These are phyloP conservation scores for Elongisporangium anandrum DNA, from an alignment of 352 stramenopile genomes.

Conservation along the genomic window DNA sequence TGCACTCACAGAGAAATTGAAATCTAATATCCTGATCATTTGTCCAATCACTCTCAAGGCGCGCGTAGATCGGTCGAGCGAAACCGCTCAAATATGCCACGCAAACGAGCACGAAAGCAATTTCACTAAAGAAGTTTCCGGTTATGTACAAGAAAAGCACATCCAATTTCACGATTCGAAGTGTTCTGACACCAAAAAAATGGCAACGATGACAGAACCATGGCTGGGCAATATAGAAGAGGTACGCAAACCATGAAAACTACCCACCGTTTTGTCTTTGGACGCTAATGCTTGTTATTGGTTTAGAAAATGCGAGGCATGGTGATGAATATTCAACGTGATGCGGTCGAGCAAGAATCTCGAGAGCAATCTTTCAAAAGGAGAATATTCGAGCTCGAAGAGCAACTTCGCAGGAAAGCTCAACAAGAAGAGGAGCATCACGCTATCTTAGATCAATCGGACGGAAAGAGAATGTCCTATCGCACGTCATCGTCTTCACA, in stretches of 20 bases:
- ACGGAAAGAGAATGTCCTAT: not conserved
- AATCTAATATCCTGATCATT: too few species aligned
- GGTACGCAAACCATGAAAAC: not conserved
- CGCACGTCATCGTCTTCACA: not conserved
- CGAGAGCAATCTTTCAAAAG: conserved; percentile 17
- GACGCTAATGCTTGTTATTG: conserved; percentile 4
- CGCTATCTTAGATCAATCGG: conserved; percentile 9
- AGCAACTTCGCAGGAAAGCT: conserved; percentile 15
- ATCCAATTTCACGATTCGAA: not conserved
- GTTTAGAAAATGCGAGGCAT: conserved; percentile 7
- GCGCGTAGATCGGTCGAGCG: not conserved
- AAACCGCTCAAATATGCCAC: not conserved
- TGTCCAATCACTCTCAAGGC: not conserved
- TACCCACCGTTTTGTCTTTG: not conserved
- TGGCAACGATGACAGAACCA: not conserved
- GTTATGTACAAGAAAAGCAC: not conserved
- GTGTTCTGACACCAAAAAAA: not conserved
- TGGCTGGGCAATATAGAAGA: not conserved
- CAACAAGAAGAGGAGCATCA: conserved; percentile 26
- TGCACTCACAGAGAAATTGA: too few species aligned
- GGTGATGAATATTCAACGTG: conserved; percentile 6
- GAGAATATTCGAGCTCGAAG: conserved; percentile 23
- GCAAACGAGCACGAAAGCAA: not conserved
- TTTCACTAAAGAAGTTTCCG: not conserved
- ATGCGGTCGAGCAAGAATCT: not conserved